Conservation (phyloP, 768 basidiomycete species). For the Trametes sanguinea region DNA sequence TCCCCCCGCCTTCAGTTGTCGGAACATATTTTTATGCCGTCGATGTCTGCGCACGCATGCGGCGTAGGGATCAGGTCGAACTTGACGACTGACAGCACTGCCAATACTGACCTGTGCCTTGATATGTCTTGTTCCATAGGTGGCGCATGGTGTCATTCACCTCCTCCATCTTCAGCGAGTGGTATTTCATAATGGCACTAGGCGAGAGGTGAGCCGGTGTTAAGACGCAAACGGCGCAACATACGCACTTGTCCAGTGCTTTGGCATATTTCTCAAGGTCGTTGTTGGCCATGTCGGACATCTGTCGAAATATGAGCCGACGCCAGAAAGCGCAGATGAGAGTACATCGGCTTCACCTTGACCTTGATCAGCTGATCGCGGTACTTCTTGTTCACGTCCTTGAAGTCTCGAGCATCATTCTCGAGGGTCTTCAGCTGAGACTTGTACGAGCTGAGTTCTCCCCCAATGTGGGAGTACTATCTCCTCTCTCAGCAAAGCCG, state of each 20-base stretch:
- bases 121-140: conserved; percentile 98
- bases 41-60: conserved; percentile 69
- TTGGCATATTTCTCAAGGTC: conserved; percentile 98
- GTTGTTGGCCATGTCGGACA: conserved; percentile 96
- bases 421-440: conserved; percentile 67
- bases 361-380: conserved; percentile 92
- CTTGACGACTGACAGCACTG: not conserved
- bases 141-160: conserved; percentile 98
- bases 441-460: conserved; percentile 76
- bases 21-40: conserved; percentile 93
- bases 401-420: conserved; percentile 80
- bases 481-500: not conserved
- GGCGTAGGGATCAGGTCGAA: conserved; percentile 9
- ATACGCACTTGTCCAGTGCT: conserved; percentile 87
- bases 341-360: conserved; percentile 59
- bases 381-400: conserved; percentile 82
- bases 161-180: conserved; percentile 97
- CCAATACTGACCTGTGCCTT: conserved; percentile 79
- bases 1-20: conserved; percentile 90
- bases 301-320: conserved; percentile 46
- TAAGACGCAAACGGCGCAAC: not conserved
- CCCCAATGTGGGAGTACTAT: conserved; percentile 79
- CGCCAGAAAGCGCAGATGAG: not conserved
- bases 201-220: conserved; percentile 22
- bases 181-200: conserved; percentile 99